phyloP scores from a whole-genome alignment of 179 eudicot species.

The Actinidia arguta region DNA sequence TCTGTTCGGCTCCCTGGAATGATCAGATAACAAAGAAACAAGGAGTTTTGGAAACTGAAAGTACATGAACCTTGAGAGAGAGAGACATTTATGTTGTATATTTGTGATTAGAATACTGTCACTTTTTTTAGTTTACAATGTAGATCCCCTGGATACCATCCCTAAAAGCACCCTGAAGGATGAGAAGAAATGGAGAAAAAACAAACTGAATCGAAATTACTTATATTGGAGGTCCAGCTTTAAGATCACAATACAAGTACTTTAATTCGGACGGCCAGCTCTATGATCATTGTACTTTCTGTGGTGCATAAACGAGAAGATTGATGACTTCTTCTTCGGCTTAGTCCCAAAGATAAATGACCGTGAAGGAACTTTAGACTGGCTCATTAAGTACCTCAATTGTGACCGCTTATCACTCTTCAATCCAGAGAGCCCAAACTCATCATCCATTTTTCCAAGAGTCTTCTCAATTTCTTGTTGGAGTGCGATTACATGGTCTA shows the following conservation, averaged over 20 bases:
- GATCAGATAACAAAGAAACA: too few species aligned
- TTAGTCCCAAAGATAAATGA: constrained; percentile 82
- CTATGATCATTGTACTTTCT: constrained; percentile 26
- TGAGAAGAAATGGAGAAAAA: neutral
- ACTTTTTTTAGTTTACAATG: too few species aligned
- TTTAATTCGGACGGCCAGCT: constrained; percentile 18
- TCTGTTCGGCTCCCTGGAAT: too few species aligned
- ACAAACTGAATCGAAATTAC: neutral
- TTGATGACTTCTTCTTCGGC: constrained; percentile 59
- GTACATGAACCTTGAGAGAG: too few species aligned
- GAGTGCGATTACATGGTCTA: constrained; percentile 68
- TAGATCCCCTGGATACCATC: neutral
- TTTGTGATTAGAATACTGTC: too few species aligned
- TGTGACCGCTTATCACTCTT: constrained; percentile 40
- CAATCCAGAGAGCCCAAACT: constrained; percentile 52
- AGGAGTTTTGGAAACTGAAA: too few species aligned
- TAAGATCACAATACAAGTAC: too few species aligned
- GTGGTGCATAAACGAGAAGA: constrained; percentile 67
- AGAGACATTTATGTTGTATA: too few species aligned
- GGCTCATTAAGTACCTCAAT: constrained; percentile 17
- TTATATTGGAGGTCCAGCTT: constrained; percentile 22
- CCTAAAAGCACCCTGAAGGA: neutral
- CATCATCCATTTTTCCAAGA: constrained; percentile 51
- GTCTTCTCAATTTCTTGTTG: constrained; percentile 72
- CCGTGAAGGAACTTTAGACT: constrained; percentile 56